These are phyloP conservation scores for Tolypocladium inflatum DNA, from an alignment of 2,329 filamentous ascomycete genomes.

Conservation along the genomic window DNA sequence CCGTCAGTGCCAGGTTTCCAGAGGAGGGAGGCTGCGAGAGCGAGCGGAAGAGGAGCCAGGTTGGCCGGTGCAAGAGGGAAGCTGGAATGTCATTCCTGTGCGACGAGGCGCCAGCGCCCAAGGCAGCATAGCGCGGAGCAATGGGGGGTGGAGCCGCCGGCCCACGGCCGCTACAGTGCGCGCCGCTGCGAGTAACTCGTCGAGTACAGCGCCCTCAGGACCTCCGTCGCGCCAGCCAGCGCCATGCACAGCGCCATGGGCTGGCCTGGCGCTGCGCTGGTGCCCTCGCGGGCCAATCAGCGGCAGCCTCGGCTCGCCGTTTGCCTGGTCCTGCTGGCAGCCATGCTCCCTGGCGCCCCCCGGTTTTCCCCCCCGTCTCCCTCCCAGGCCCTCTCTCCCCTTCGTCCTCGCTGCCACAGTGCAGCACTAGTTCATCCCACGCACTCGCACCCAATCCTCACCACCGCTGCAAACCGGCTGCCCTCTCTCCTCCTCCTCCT, in stretches of 20 bases:
- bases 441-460: not conserved
- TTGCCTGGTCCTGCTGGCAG: not conserved
- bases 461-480: not conserved
- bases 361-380: not conserved
- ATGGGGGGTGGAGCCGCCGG: not conserved
- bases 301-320: not conserved
- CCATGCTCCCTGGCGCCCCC: not conserved
- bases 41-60: not conserved
- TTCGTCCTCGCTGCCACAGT: not conserved
- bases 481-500: not conserved
- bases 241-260: not conserved
- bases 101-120: not conserved
- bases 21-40: not conserved
- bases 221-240: not conserved
- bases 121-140: not conserved
- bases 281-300: not conserved
- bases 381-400: not conserved
- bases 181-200: not conserved
- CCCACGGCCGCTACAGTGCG: not conserved
- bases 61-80: not conserved
- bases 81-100: not conserved
- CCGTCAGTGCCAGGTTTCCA: not conserved
- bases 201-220: not conserved
- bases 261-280: not conserved
- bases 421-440: not conserved